Percentiles rank a stretch among this genome's conserved stretches.
Evolutionary conservation across 2,329 filamentous ascomycete genomes (phyloP).

Genomic region (Cladophialophora immunda): DNA sequence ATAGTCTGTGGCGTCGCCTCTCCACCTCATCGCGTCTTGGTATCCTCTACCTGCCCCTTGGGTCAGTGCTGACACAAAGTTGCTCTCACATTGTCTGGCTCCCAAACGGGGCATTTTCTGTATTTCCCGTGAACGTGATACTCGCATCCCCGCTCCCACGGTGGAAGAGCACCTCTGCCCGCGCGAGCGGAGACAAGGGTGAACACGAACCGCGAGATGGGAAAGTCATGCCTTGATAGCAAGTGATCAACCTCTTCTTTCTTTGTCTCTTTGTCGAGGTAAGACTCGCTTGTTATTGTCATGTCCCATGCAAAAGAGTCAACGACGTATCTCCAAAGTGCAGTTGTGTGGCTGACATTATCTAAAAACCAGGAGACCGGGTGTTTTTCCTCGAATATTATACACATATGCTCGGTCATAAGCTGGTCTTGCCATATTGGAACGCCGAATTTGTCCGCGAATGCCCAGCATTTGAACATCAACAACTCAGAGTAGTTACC

Average conservation of each 20-base stretch:
- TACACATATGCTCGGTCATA: neutral
- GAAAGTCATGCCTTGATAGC: neutral
- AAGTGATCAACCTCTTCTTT: neutral
- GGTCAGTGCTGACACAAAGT: too few species aligned
- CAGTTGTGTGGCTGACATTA: neutral
- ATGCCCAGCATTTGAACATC: neutral
- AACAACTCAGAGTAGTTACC: neutral
- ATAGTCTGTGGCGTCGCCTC: too few species aligned
- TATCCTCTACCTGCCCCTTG: too few species aligned
- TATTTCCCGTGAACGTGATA: neutral
- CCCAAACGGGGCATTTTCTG: neutral
- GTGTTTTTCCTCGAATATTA: too few species aligned
- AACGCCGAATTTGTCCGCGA: neutral
- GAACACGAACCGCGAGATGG: too few species aligned
- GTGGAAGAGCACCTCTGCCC: too few species aligned
- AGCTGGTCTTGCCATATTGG: neutral
- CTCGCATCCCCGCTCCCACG: neutral
- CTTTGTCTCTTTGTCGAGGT: neutral
- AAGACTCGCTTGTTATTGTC: too few species aligned
- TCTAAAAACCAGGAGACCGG: neutral
- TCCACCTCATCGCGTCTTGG: too few species aligned
- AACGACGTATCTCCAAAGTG: neutral
- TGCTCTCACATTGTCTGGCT: too few species aligned
- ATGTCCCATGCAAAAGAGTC: neutral
- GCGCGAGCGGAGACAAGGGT: too few species aligned